Evolutionary conservation across 176 grass and related monocot genomes (phyloP).

Genomic region (Coix lacrymajobi): DNA sequence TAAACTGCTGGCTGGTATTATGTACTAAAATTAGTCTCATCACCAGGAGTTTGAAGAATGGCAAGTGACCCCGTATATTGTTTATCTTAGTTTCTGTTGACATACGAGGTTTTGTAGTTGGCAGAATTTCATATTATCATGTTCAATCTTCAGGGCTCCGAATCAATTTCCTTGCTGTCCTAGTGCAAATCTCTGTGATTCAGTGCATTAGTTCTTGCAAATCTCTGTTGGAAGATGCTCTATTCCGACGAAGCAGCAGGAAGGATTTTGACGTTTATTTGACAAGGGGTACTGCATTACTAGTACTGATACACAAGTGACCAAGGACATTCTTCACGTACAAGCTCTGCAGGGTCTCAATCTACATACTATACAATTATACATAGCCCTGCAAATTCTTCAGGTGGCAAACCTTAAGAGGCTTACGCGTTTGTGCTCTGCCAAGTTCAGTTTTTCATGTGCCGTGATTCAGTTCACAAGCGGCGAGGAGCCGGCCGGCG

Average conservation of each 20-base stretch:
- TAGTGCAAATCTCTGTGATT: background rate
- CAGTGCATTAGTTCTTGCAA: background rate
- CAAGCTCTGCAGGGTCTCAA: background rate
- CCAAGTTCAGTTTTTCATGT: constrained; percentile 9
- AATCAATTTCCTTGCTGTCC: background rate
- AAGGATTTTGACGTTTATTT: constrained; percentile 12
- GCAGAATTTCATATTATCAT: constrained; percentile 13
- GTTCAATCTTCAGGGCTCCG: background rate
- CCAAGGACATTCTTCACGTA: constrained; percentile 21
- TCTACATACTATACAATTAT: background rate
- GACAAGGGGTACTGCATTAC: background rate
- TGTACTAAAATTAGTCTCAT: constrained; percentile 33
- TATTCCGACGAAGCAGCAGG: background rate
- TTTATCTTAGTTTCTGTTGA: constrained; percentile 27
- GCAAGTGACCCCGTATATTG: background rate
- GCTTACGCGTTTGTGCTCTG: background rate
- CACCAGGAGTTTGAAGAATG: constrained; percentile 20
- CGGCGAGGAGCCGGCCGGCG: background rate
- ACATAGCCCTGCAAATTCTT: background rate
- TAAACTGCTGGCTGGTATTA: constrained; percentile 31
- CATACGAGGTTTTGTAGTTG: constrained; percentile 28
- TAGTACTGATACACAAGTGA: background rate
- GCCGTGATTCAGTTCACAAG: background rate
- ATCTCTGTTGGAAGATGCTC: background rate
- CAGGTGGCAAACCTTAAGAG: background rate